These are phyloP conservation scores for Flagelloscypha sp. DNA, from an alignment of 768 basidiomycete species.

Conservation along the genomic window DNA sequence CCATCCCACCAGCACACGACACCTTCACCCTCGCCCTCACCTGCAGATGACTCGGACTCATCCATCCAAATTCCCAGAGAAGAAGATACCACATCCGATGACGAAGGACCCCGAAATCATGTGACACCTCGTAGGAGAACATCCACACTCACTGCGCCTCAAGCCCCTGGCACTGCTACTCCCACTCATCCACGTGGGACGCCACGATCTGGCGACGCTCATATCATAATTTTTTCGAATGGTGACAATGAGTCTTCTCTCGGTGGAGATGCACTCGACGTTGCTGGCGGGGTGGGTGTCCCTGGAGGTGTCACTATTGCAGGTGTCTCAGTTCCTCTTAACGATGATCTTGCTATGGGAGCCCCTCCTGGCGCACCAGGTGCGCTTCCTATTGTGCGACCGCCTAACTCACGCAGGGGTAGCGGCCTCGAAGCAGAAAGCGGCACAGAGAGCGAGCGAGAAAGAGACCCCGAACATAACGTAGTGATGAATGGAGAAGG, in stretches of 20 bases:
- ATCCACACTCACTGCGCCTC: no score
- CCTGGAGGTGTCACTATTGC: slow-evolving; percentile 74
- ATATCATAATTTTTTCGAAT: slow-evolving; percentile 42
- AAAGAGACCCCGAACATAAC: slow-evolving; percentile 22
- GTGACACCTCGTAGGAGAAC: no score
- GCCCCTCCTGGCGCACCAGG: slow-evolving; percentile 89
- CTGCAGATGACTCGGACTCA: no score
- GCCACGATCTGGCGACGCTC: slow-evolving; percentile 19
- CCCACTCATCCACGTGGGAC: slow-evolving; percentile 26
- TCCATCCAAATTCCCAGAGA: no score
- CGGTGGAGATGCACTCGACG: no score
- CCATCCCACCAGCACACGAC: no score
- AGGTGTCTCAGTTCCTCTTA: slow-evolving; percentile 71
- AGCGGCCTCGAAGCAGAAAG: not conserved
- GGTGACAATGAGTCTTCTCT: no score
- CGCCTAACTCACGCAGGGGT: not conserved
- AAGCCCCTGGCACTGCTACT: slow-evolving; percentile 35
- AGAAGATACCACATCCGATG: no score
- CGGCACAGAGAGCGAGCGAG: slow-evolving; percentile 4
- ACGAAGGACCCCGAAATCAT: no score
- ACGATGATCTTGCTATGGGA: slow-evolving; percentile 85
- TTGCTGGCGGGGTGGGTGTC: slow-evolving; percentile 38
- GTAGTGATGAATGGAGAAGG: slow-evolving; percentile 18
- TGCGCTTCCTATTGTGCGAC: slow-evolving; percentile 36
- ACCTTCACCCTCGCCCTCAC: no score